phyloP scores from a whole-genome alignment of 768 basidiomycete genomes.

The Leucocoprinus birnbaumii region DNA sequence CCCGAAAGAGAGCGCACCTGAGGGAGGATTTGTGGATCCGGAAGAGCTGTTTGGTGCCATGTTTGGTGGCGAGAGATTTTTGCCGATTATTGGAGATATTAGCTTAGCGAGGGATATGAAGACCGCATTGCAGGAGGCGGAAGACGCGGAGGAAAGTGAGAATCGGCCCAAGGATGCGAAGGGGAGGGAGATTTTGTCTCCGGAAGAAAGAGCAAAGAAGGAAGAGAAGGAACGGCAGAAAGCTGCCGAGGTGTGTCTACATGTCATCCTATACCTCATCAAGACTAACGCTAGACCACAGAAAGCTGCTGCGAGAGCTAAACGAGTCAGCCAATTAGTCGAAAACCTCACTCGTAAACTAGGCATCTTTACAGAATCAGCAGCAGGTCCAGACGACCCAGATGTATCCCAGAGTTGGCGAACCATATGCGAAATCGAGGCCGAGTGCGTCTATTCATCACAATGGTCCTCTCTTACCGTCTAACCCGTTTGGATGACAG shows the following conservation, averaged over 20 bases:
- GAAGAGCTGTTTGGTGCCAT: slow-evolving; percentile 80
- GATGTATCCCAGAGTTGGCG: slow-evolving; percentile 73
- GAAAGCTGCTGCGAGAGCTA: slow-evolving; percentile 80
- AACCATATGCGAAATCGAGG: slow-evolving; percentile 77
- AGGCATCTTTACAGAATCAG: slow-evolving; percentile 84
- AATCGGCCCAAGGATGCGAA: slow-evolving; percentile 51
- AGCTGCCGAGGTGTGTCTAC: slow-evolving; percentile 58
- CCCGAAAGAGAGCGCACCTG: slow-evolving; percentile 75
- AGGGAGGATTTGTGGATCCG: slow-evolving; percentile 87
- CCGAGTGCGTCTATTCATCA: slow-evolving; percentile 56
- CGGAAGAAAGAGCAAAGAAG: slow-evolving; percentile 70
- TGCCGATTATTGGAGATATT: slow-evolving; percentile 86
- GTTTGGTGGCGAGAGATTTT: slow-evolving; percentile 86
- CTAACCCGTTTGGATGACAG: slow-evolving; percentile 31
- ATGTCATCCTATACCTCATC: slow-evolving; percentile 2
- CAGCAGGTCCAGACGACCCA: slow-evolving; percentile 61
- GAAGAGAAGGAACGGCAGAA: slow-evolving; percentile 69
- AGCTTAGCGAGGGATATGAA: slow-evolving; percentile 92
- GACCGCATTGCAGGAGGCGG: slow-evolving; percentile 83
- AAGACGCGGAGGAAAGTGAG: slow-evolving; percentile 59
- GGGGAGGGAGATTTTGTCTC: slow-evolving; percentile 49
- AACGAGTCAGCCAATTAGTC: slow-evolving; percentile 72
- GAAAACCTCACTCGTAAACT: slow-evolving; percentile 81
- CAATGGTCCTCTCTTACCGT: slow-evolving; percentile 4
- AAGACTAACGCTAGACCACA: slow-evolving; percentile 25